Conservation (phyloP, 768 basidiomycete genomes). For the Rickenella mellea region DNA sequence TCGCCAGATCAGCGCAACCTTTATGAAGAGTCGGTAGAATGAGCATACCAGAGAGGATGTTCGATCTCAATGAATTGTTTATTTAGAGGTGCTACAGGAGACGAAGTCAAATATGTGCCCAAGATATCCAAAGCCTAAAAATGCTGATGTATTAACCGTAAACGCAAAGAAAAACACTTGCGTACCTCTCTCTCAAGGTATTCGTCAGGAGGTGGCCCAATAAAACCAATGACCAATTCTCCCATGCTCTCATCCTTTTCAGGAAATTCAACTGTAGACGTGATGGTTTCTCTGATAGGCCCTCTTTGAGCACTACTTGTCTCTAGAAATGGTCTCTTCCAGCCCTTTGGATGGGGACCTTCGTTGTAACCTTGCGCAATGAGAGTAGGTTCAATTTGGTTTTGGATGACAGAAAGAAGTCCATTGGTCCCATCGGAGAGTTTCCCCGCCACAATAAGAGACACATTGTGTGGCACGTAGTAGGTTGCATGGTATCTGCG, state of each 20-base stretch:
- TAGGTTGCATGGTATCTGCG: conserved; percentile 80
- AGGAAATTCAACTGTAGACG: conserved; percentile 80
- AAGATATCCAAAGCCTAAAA: conserved; percentile 75
- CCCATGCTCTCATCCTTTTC: conserved; percentile 95
- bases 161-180: conserved; percentile 1
- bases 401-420: conserved; percentile 74
- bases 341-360: conserved; percentile 65
- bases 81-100: conserved; percentile 69
- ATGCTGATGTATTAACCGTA: conserved; percentile 1
- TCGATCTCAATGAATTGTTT: conserved; percentile 92
- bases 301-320: conserved; percentile 61
- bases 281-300: conserved; percentile 41
- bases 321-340: conserved; percentile 93
- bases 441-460: conserved; percentile 83
- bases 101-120: conserved; percentile 82
- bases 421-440: conserved; percentile 66
- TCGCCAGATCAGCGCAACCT: background rate
- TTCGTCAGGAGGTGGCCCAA: conserved; percentile 66
- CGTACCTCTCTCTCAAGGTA: conserved; percentile 64
- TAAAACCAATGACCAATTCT: conserved; percentile 67
- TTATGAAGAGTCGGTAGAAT: background rate
- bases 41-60: conserved; percentile 70
- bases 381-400: conserved; percentile 75
- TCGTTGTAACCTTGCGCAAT: conserved; percentile 63
- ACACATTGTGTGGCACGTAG: conserved; percentile 91